phyloP scores from a whole-genome alignment of 306 rosid genomes.

The Castanea mollissima region DNA sequence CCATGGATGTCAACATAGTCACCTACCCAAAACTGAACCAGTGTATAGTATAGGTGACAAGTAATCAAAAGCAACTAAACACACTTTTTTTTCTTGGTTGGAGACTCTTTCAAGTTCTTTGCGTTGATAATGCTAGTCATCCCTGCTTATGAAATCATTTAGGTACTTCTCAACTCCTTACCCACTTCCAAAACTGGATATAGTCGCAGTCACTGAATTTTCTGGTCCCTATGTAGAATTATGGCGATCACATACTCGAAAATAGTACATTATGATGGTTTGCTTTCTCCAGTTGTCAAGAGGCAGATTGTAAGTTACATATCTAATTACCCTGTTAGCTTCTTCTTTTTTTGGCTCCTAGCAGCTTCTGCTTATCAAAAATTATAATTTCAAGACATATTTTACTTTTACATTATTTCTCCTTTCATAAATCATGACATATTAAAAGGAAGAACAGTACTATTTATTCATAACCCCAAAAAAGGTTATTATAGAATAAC shows the following conservation, averaged over 20 bases:
- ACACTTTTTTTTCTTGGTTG: neutral
- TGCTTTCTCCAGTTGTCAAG: slow-evolving; percentile 35
- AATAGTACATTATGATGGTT: slow-evolving; percentile 41
- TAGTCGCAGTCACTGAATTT: slow-evolving; percentile 61
- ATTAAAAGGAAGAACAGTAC: neutral
- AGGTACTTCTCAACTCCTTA: slow-evolving; percentile 58
- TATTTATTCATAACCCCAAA: too few species aligned
- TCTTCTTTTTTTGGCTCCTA: neutral
- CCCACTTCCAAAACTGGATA: slow-evolving; percentile 57
- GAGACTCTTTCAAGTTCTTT: neutral
- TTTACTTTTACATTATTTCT: neutral
- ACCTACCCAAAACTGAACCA: neutral
- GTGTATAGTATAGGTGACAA: neutral
- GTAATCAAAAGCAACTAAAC: neutral
- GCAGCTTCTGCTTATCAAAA: neutral
- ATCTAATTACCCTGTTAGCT: neutral
- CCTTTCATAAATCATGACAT: neutral
- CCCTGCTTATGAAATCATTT: slow-evolving; percentile 1
- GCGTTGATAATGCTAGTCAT: neutral
- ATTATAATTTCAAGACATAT: neutral
- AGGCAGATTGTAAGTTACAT: slow-evolving; percentile 44
- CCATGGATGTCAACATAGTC: neutral
- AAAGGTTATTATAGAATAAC: too few species aligned
- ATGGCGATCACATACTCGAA: slow-evolving; percentile 54
- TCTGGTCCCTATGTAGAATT: slow-evolving; percentile 65